Evolutionary conservation across 2,329 filamentous ascomycete species (phyloP).

Genomic region (Trichoderma guizhouense): DNA sequence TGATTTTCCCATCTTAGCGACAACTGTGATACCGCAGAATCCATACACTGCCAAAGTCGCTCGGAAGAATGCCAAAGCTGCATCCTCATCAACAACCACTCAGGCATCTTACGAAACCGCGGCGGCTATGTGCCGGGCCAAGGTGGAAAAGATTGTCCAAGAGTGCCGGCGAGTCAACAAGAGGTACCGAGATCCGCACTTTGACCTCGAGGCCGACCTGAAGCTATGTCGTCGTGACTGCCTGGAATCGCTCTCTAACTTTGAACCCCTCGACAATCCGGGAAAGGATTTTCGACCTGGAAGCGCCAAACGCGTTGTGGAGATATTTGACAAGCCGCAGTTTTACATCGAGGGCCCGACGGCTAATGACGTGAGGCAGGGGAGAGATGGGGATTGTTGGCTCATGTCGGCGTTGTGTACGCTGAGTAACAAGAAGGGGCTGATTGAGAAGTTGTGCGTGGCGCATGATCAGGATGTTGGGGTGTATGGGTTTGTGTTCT

Average conservation of each 20-base stretch:
- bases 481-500: slow-evolving; percentile 83
- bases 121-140: slow-evolving; percentile 62
- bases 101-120: slow-evolving; percentile 71
- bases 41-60: slow-evolving; percentile 60
- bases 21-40: slow-evolving; percentile 67
- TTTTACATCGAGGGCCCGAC: slow-evolving; percentile 77
- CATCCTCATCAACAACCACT: slow-evolving; percentile 52
- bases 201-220: slow-evolving; percentile 76
- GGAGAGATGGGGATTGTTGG: slow-evolving; percentile 80
- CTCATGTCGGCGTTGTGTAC: slow-evolving; percentile 77
- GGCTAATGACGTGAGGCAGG: slow-evolving; percentile 75
- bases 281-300: slow-evolving; percentile 39
- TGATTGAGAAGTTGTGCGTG: slow-evolving; percentile 73
- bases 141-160: slow-evolving; percentile 58
- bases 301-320: slow-evolving; percentile 65
- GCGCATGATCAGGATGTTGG: slow-evolving; percentile 69
- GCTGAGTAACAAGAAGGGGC: slow-evolving; percentile 66
- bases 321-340: slow-evolving; percentile 72
- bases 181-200: slow-evolving; percentile 83
- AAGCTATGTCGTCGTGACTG: slow-evolving; percentile 55
- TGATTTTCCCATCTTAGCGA: slow-evolving; percentile 42
- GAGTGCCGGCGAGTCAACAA: slow-evolving; percentile 75
- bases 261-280: slow-evolving; percentile 23
- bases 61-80: slow-evolving; percentile 51
- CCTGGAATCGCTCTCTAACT: slow-evolving; percentile 43